These are phyloP conservation scores for Tanacetum coccineum DNA, from an alignment of 129 eudicot species.

Conservation along the genomic window DNA sequence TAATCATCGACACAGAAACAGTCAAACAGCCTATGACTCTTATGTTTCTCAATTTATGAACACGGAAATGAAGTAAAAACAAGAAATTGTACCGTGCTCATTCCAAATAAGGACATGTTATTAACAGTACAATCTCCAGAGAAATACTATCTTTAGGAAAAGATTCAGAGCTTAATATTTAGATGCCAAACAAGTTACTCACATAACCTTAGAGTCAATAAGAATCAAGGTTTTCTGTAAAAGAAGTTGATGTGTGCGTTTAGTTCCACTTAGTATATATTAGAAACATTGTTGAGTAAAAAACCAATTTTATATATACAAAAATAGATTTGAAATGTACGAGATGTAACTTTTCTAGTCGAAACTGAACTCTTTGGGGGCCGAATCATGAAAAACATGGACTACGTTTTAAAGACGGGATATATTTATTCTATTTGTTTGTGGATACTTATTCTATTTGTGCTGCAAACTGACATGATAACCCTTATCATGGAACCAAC, in stretches of 20 bases:
- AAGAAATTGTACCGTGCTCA: neutral
- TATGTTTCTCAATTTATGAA: neutral
- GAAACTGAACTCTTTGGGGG: neutral
- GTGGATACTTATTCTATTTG: neutral
- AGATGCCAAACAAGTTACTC: constrained; percentile 4
- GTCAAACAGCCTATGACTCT: neutral
- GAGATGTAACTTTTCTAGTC: neutral
- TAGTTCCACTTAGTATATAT: constrained; percentile 10
- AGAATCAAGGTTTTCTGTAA: neutral
- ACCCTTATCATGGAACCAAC: neutral
- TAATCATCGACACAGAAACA: neutral
- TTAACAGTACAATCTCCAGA: neutral
- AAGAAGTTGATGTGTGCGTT: neutral
- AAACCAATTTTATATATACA: neutral
- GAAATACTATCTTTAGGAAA: neutral
- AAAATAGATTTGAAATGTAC: neutral
- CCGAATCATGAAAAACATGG: neutral
- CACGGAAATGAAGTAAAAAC: constrained; percentile 3
- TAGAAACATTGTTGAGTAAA: neutral
- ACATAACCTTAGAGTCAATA: neutral
- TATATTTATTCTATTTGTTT: too few relatives aligned
- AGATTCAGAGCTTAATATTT: neutral
- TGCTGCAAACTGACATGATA: neutral
- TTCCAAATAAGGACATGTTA: constrained; percentile 11
- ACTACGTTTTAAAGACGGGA: neutral